Conservation (phyloP, 2,329 filamentous ascomycete species). For the Mollisiaceae sp. region DNA sequence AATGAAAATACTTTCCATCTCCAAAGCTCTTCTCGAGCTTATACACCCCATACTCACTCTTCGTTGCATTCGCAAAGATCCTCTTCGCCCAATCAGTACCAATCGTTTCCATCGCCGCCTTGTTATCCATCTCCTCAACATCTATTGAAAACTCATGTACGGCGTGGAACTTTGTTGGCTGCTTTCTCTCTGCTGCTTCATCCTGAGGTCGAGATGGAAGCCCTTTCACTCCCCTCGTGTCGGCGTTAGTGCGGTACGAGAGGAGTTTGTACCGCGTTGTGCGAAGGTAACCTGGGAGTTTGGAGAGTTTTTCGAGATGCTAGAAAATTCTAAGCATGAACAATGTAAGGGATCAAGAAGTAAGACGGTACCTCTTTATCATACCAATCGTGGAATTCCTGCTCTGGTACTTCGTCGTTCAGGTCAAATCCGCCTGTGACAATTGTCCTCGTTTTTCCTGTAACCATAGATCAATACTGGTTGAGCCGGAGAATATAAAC, state of each 20-base stretch:
- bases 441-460: conserved; percentile 21
- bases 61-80: conserved; percentile 13
- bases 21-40: conserved; percentile 2
- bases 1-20: background rate
- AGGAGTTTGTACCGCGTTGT: conserved; percentile 25
- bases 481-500: background rate
- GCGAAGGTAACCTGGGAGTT: conserved; percentile 23
- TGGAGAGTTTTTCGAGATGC: conserved; percentile 22
- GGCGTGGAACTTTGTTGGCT: conserved; percentile 15
- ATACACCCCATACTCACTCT: conserved; percentile 15
- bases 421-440: conserved; percentile 22
- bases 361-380: conserved; percentile 20
- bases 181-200: background rate
- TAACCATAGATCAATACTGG: background rate
- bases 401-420: conserved; percentile 12
- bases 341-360: background rate
- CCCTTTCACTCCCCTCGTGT: background rate
- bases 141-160: conserved; percentile 19
- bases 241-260: conserved; percentile 6
- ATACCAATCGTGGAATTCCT: conserved; percentile 29
- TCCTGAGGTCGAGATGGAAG: background rate
- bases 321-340: background rate
- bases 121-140: conserved; percentile 3
- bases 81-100: conserved; percentile 24
- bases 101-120: conserved; percentile 34